A percentile compares a stretch with the other conserved stretches of the same genome.
phyloP scores from a whole-genome alignment of 2,329 filamentous ascomycete species.

The Neospermospora avenae region DNA sequence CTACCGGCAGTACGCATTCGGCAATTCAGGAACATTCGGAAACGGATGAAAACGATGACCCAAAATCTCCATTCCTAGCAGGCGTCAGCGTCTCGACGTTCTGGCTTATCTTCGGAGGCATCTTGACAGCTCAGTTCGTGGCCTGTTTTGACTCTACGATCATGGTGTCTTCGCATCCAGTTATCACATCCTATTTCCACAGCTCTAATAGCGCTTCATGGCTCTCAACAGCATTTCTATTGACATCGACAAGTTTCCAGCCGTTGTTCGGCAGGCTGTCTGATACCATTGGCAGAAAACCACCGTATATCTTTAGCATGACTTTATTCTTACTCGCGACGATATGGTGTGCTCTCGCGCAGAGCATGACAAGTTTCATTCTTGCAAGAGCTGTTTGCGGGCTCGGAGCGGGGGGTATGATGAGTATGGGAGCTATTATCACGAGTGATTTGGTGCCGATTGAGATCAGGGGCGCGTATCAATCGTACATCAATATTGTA shows the following conservation, averaged over 20 bases:
- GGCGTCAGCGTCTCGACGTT: constrained; percentile 49
- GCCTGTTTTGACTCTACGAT: constrained; percentile 72
- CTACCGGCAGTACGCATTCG: constrained; percentile 20
- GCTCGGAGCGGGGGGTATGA: constrained; percentile 67
- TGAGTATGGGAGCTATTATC: constrained; percentile 67
- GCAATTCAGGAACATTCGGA: constrained; percentile 17
- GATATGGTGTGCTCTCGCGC: constrained; percentile 65
- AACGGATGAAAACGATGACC: constrained; percentile 16
- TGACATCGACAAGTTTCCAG: constrained; percentile 74
- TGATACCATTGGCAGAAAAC: constrained; percentile 68
- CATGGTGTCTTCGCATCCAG: constrained; percentile 78
- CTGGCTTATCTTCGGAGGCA: constrained; percentile 58
- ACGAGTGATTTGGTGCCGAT: constrained; percentile 73
- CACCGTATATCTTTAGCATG: constrained; percentile 62
- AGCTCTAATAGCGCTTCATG: constrained; percentile 77
- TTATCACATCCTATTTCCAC: constrained; percentile 77
- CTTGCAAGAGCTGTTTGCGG: constrained; percentile 68
- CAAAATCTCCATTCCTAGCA: constrained; percentile 37
- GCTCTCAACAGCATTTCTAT: constrained; percentile 75
- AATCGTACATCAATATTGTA: constrained; percentile 66
- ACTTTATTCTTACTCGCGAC: constrained; percentile 62
- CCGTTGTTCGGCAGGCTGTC: constrained; percentile 72
- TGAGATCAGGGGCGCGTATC: constrained; percentile 61
- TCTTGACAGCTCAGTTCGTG: constrained; percentile 57
- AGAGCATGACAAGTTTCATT: constrained; percentile 67